Base-by-base conservation (phyloP, 2,329 filamentous ascomycete species). In the Neoscytalidium dimidiatum region DNA sequence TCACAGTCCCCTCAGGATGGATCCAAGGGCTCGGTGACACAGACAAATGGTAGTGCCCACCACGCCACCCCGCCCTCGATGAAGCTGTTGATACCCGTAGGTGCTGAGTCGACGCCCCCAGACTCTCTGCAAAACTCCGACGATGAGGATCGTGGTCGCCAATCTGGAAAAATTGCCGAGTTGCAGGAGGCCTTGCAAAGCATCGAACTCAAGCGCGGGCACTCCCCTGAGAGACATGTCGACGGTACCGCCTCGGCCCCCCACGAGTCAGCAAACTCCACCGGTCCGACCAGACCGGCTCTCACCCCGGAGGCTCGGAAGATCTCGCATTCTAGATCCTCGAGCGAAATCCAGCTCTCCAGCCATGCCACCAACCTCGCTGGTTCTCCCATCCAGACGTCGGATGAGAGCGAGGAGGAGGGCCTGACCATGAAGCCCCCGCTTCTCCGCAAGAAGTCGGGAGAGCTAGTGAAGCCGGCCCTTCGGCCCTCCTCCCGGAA, bases 381-480 rank as follows among this genome's bases (percentile, higher is more conserved):
- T 71, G 68, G 84, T 70, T 78, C 79, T 17, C 72, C 79, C 62
- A 74, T 76, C 58, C 77, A 78, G 63, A 81, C 79, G 48, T 79
- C 80, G 11, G 77, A 79, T 38, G 52, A 58, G 19, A 84, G 83
- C 70, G 83, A 86, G 66, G 76, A 73, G 80, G 87, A 77, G 80
- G 89, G 81, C 64, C 71, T 85, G 67, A 78, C 74, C 68, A 83
- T 81, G 71, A 96, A 95, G 80, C 93, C 94, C n/a, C 88, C 89
- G 62, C 96, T 98, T 88, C 89, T 99, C 11, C 89, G 95, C 72
- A 99, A 99, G 83, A 99, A 99, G 84, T 98, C 95, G 43, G 95
- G 95, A 35, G 95, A 99, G 80, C 85, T 99, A 38, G 95, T 99
- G 65, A 90, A 95, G 71, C 95, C 95, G 13, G 95, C 95, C 21